Evolutionary conservation across 768 basidiomycete genomes (phyloP).

Genomic region (Leccinellum rugosiceps): DNA sequence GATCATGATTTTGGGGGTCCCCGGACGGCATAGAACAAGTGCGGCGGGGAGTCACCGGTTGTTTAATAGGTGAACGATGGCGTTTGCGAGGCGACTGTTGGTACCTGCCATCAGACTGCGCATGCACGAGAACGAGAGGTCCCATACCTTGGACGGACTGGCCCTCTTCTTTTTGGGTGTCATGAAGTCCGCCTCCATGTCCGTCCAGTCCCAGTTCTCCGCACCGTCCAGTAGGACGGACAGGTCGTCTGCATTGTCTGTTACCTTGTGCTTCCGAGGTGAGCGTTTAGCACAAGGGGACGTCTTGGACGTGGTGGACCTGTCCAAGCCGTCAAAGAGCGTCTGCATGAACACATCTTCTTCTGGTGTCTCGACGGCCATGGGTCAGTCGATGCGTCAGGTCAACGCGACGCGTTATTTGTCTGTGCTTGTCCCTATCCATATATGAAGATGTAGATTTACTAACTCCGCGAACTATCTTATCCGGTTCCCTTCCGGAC

Average conservation of each 20-base stretch:
- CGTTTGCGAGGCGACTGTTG: conserved; percentile 14
- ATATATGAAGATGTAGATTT: background rate
- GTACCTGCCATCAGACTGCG: background rate
- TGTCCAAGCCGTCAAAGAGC: conserved; percentile 50
- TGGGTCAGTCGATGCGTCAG: conserved; percentile 13
- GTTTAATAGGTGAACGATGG: conserved; percentile 19
- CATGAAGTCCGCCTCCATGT: conserved; percentile 48
- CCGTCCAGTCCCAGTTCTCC: conserved; percentile 69
- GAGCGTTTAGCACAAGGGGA: conserved; percentile 21
- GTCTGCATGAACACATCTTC: conserved; percentile 59
- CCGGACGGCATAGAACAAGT: conserved; percentile 9
- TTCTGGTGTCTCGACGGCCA: conserved; percentile 39
- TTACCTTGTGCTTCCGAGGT: conserved; percentile 24
- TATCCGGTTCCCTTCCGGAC: conserved; percentile 5
- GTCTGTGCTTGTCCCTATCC: conserved; percentile 2
- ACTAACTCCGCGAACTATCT: conserved; percentile 12
- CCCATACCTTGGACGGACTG: conserved; percentile 22
- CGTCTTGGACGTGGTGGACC: conserved; percentile 43
- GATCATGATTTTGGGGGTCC: conserved; percentile 4
- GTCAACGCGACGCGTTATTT: conserved; percentile 28
- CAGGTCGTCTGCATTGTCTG: conserved; percentile 34
- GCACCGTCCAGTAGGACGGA: conserved; percentile 56
- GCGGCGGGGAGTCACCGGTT: conserved; percentile 7
- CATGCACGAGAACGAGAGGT: background rate
- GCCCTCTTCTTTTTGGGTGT: conserved; percentile 47